A percentile compares a stretch with the other conserved stretches of the same genome.
Evolutionary conservation across 2,329 filamentous ascomycete genomes (phyloP).

Genomic region (Exutisphaerella laricina): DNA sequence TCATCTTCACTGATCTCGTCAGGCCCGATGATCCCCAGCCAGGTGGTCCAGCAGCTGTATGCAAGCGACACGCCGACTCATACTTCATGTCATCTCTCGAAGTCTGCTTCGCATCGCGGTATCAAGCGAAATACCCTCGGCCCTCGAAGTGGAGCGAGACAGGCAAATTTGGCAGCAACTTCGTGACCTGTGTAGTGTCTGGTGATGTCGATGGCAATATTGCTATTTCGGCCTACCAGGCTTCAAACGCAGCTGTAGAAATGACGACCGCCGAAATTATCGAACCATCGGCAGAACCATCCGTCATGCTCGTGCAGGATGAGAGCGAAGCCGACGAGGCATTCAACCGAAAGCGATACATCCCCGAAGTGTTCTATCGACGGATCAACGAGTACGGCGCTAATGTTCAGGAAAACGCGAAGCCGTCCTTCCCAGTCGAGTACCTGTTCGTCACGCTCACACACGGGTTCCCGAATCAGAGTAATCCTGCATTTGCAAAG

Average conservation of each 20-base stretch:
- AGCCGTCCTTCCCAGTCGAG: conserved; percentile 92
- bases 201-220: conserved; percentile 88
- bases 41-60: conserved; percentile 66
- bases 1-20: conserved; percentile 90
- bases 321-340: conserved; percentile 75
- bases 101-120: conserved; percentile 77
- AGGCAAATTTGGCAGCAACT: conserved; percentile 88
- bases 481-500: conserved; percentile 70
- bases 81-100: conserved; percentile 92
- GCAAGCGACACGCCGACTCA: conserved; percentile 92
- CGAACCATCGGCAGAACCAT: conserved; percentile 88
- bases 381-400: conserved; percentile 94
- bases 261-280: conserved; percentile 95
- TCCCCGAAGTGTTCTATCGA: conserved; percentile 95
- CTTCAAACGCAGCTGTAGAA: conserved; percentile 90
- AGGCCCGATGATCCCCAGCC: conserved; percentile 65
- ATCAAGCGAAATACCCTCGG: conserved; percentile 84
- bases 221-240: conserved; percentile 84
- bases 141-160: conserved; percentile 96
- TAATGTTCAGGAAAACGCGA: conserved; percentile 95
- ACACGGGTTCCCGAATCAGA: conserved; percentile 71
- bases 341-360: conserved; percentile 69
- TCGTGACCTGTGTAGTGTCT: conserved; percentile 94
- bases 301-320: conserved; percentile 87
- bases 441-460: conserved; percentile 94